Evolutionary conservation across 371 early-diverging fungal genomes (phyloP), one percentile per base, ranked within the genome.

Genomic region (Mortierella sp.): DNA sequence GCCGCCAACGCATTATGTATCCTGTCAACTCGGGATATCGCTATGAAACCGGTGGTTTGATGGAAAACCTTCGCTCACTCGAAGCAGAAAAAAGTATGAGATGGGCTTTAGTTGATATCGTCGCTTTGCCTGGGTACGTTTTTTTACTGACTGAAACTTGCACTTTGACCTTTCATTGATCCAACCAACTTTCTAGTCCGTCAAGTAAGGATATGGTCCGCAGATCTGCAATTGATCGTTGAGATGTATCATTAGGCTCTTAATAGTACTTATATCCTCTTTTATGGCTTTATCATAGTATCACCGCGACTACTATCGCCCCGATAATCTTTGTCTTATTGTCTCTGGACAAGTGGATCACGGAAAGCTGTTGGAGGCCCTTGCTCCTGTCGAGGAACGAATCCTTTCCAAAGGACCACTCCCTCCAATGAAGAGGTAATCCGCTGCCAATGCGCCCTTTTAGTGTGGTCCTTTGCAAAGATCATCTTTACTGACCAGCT

Each of bases 31-130:
- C 87, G 73, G 91, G 91, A 0, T 91, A 91, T 66, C 85, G 90
- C 48, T 86, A 84, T 60, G 90, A 89, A 60, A 91, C 91, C 1
- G 91, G 91, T 46, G 91, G 91, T 2, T 69, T 90, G 26, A 91
- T 91, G 91, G 87, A 88, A 53, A 79, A 84, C 62, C 80, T 91
- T n/a, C 82, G 91, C 46, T 85, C 88, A 4, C 81, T 91, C n/a
- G 73, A 80, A 46, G 89, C 89, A 25, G 89, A 91, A 11, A 86
- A 86, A 73, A 90, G 91, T 89, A 83, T 59, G 70, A 52, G 1
- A 16, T 28, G 43, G 4, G 21, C 0, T 18, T 15, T 9, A 19
- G 29, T 2, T 18, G 21, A 50, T 14, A 21, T 44, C 46, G 7
- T 56, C 44, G 23, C n/a, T 60, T n/a, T n/a, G 4, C 50, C 4